phyloP scores from a whole-genome alignment of 2,329 filamentous ascomycete species.

The Mycosphaerella sp. region DNA sequence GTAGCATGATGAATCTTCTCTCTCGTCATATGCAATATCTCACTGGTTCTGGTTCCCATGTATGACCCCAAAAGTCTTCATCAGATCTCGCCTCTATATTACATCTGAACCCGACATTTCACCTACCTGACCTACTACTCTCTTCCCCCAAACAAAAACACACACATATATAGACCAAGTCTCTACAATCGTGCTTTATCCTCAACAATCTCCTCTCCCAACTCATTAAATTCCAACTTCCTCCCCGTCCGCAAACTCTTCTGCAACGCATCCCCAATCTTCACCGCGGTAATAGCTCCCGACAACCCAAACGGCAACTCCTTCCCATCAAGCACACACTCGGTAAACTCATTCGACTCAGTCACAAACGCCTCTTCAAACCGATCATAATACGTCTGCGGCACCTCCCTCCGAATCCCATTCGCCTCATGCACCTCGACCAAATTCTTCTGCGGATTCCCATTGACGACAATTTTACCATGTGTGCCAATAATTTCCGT shows the following conservation, averaged over 20 bases:
- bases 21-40: neutral
- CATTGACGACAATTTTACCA: constrained; percentile 58
- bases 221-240: constrained; percentile 51
- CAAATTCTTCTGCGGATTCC: constrained; percentile 49
- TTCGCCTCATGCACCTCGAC: constrained; percentile 50
- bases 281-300: constrained; percentile 53
- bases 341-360: constrained; percentile 59
- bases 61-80: no score
- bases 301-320: constrained; percentile 51
- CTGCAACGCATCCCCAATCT: constrained; percentile 51
- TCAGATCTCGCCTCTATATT: no score
- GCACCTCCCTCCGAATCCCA: constrained; percentile 55
- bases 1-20: no score
- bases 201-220: constrained; percentile 29
- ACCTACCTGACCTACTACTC: no score
- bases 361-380: constrained; percentile 59
- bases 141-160: neutral
- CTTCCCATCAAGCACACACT: constrained; percentile 50
- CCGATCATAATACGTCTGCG: constrained; percentile 55
- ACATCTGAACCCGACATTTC: no score
- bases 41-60: neutral
- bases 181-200: constrained; percentile 17
- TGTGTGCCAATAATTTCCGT: constrained; percentile 62
- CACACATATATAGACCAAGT: no score
- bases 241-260: constrained; percentile 40